Conservation (phyloP, 768 basidiomycete species). For the Auricularia heimuer region DNA sequence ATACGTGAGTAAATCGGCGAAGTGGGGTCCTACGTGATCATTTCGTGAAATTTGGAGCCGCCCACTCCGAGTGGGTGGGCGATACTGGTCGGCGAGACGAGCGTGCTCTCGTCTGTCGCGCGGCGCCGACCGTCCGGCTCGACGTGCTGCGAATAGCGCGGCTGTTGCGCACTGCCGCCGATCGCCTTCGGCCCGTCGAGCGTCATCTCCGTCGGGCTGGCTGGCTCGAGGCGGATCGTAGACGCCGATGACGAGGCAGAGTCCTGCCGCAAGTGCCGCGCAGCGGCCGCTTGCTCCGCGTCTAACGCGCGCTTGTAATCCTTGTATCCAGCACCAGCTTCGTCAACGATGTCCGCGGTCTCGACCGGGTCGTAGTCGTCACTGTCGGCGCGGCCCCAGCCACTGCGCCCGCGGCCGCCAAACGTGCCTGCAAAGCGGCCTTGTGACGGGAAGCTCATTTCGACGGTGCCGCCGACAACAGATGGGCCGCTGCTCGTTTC, state of each 20-base stretch:
- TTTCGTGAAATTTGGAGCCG: not conserved
- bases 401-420: not conserved
- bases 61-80: not conserved
- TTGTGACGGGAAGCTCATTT: not conserved
- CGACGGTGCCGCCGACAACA: not conserved
- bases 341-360: not conserved
- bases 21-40: not conserved
- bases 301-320: not conserved
- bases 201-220: not conserved
- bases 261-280: not conserved
- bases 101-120: not conserved
- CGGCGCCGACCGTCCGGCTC: not conserved
- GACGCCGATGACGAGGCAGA: not conserved
- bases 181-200: not conserved
- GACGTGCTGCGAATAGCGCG: not conserved
- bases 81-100: not conserved
- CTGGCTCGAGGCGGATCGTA: not conserved
- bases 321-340: not conserved
- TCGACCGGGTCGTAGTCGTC: not conserved
- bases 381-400: not conserved
- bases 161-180: not conserved
- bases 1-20: too few relatives aligned
- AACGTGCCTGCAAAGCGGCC: not conserved
- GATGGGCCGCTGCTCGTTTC: not conserved
- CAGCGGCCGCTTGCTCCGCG: not conserved